Percentiles rank a stretch among this genome's conserved stretches.
Evolutionary conservation across 73 alveolate genomes (phyloP).

Genomic region (Paramecium pentaurelia): DNA sequence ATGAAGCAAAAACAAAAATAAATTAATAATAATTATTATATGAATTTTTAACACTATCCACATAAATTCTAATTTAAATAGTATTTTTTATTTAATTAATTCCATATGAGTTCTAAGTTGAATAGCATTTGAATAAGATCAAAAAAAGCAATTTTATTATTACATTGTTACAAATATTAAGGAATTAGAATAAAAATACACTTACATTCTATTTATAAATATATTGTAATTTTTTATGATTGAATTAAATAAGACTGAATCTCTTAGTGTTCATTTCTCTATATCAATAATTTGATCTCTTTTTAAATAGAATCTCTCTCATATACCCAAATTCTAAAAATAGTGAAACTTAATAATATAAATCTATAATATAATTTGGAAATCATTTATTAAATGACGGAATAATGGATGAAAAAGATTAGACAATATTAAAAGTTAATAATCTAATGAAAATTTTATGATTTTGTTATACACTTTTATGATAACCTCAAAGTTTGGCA

Average conservation of each 20-base stretch:
- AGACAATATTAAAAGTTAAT: background rate
- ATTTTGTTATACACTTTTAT: background rate
- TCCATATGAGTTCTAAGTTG: background rate
- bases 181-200: background rate
- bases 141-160: background rate
- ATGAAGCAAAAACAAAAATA: too few species aligned
- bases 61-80: too few species aligned
- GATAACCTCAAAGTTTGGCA: conserved; percentile 64
- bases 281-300: background rate
- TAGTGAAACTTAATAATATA: background rate
- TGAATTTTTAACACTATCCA: too few species aligned
- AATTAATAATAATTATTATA: too few species aligned
- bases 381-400: background rate
- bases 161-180: background rate
- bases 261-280: background rate
- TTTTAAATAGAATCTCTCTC: background rate
- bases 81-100: background rate
- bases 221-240: too few species aligned
- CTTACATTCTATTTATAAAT: background rate
- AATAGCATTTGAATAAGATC: background rate
- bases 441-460: background rate
- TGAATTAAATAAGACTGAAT: background rate
- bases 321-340: background rate
- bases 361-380: background rate
- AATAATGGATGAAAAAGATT: background rate